phyloP scores from a whole-genome alignment of 2,329 filamentous ascomycete genomes.

The Ophiostoma angusticollis region DNA sequence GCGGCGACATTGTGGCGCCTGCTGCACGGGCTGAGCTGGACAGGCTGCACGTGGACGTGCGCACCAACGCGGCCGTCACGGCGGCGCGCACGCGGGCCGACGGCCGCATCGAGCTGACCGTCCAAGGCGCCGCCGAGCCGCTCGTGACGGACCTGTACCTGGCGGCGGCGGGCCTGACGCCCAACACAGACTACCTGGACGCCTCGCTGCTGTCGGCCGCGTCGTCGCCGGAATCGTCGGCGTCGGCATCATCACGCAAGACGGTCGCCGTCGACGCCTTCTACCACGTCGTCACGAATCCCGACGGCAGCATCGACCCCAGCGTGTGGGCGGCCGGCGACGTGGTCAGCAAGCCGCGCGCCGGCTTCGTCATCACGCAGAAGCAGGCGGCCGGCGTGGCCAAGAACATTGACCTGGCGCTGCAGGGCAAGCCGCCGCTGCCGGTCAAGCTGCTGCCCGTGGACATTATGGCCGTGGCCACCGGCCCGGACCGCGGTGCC shows the following conservation, averaged over 20 bases:
- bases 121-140: constrained; percentile 32
- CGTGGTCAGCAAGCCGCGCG: constrained; percentile 35
- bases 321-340: constrained; percentile 45
- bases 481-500: constrained; percentile 36
- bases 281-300: constrained; percentile 34
- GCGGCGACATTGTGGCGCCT: constrained; percentile 30
- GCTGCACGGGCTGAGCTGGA: constrained; percentile 36
- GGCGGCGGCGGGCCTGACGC: constrained; percentile 39
- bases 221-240: no score
- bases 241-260: no score
- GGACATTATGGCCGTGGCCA: constrained; percentile 35
- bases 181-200: constrained; percentile 43
- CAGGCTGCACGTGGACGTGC: constrained; percentile 38
- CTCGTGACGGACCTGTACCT: constrained; percentile 37
- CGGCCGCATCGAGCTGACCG: constrained; percentile 35
- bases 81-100: constrained; percentile 21
- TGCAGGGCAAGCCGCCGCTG: constrained; percentile 31
- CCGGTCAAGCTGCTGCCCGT: constrained; percentile 34
- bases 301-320: constrained; percentile 21
- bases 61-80: constrained; percentile 28
- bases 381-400: constrained; percentile 41
- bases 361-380: constrained; percentile 30
- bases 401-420: constrained; percentile 38
- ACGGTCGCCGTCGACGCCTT: constrained; percentile 39
- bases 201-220: constrained; percentile 29